Evolutionary conservation across 106 monocot species (phyloP), one percentile per base, ranked within the genome.

Genomic region (Dioscorea zingiberensis): DNA sequence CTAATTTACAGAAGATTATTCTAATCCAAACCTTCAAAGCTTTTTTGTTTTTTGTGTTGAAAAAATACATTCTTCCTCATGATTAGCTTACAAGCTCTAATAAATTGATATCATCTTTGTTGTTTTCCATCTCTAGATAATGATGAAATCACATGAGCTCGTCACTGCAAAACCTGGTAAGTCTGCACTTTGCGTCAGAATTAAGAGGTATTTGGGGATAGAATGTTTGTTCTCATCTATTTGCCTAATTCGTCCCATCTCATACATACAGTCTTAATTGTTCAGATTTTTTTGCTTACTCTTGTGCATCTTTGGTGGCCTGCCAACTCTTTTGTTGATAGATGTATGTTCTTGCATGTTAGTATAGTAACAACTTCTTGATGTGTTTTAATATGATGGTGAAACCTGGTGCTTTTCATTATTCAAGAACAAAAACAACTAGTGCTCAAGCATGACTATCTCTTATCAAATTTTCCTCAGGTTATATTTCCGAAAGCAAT

Each of bases 61-160:
- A 15, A 44, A 27, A 61, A 13, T 26, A 17, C 2, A 13, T 27
- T 44, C 27, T 45, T 27, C 2, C 28, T 48, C 10, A 56, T 30
- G n/a, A 27, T 19, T 29, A n/a, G 44, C 2, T 69, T 7, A 63
- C 63, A n/a, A n/a, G n/a, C n/a, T n/a, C n/a, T n/a, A n/a, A n/a
- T n/a, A n/a, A n/a, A n/a, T n/a, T n/a, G n/a, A n/a, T n/a, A n/a
- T n/a, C 30, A 2, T 30, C 7, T 30, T 30, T 7, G 7, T 23
- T 27, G 15, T 21, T 21, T 55, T 75, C 19, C 19, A 48, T 66
- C 3, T 67, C 23, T 80, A 95, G 95, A 91, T 95, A 67, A 91
- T 95, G 91, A 54, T 95, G 64, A 95, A 91, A 78, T 69, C 95
- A 14, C 84, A 85, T 64, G 91, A 95, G 47, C 91, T 91, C 78